phyloP scores from a whole-genome alignment of 78 protist genomes.

The Dictyostelium purpureum region DNA sequence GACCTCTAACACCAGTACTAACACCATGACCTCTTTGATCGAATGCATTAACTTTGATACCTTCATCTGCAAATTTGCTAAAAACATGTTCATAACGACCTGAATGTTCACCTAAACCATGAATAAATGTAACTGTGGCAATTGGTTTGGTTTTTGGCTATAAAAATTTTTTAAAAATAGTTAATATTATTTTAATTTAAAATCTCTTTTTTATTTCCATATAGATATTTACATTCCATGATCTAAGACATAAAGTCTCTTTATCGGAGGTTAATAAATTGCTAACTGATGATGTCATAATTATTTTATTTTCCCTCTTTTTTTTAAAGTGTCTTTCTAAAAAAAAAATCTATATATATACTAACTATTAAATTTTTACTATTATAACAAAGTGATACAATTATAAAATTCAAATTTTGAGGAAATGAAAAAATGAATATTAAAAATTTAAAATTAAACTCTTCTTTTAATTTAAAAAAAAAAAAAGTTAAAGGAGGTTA shows the following conservation, averaged over 20 bases:
- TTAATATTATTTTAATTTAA: background rate
- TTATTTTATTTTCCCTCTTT: background rate
- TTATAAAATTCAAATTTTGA: no score
- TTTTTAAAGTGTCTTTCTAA: no score
- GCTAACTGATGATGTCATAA: conserved; percentile 46
- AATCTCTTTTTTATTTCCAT: background rate
- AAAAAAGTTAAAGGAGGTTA: no score
- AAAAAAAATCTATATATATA: no score
- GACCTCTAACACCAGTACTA: conserved; percentile 45
- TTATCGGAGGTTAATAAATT: conserved; percentile 50
- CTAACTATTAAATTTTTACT: no score
- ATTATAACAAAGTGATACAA: no score
- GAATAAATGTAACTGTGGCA: conserved; percentile 57
- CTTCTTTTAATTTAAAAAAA: no score
- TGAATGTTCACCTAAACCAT: conserved; percentile 69
- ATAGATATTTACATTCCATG: conserved; percentile 26
- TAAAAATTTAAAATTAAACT: no score
- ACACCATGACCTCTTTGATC: conserved; percentile 76
- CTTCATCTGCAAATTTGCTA: conserved; percentile 29
- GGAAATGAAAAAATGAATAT: no score
- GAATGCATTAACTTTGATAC: conserved; percentile 59
- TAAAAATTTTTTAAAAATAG: background rate
- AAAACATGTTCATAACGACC: conserved; percentile 71
- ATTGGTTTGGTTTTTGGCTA: conserved; percentile 9
- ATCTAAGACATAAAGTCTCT: conserved; percentile 8